These are phyloP conservation scores for Fallopia convolvulus DNA, from an alignment of 148 eudicot species.

Conservation along the genomic window DNA sequence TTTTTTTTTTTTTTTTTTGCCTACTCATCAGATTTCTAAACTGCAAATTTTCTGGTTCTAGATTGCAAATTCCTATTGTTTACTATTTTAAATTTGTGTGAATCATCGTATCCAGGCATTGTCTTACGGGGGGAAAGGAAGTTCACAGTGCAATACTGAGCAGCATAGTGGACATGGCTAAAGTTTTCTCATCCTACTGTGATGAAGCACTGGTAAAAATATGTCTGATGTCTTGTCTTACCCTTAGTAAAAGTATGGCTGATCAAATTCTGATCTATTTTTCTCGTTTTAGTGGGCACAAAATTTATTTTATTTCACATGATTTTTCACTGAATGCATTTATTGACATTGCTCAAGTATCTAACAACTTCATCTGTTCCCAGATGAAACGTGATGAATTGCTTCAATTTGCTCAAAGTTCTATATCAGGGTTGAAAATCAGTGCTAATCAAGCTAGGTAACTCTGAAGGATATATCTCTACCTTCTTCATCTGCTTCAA, in stretches of 20 bases:
- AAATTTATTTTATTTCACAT: neutral
- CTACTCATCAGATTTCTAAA: neutral
- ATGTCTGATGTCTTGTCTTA: neutral
- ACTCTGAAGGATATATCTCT: constrained; percentile 2
- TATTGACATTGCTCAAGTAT: neutral
- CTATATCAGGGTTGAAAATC: constrained; percentile 55
- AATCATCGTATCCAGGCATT: constrained; percentile 27
- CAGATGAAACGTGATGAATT: constrained; percentile 68
- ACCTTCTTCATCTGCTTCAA: neutral
- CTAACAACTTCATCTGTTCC: constrained; percentile 2
- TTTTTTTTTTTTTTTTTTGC: neutral
- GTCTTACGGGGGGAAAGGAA: constrained; percentile 57
- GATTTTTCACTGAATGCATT: neutral
- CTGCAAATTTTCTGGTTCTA: neutral
- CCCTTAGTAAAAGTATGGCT: constrained; percentile 19
- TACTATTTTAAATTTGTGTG: neutral
- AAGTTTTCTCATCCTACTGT: constrained; percentile 43
- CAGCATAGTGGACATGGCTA: constrained; percentile 44
- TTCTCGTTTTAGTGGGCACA: neutral
- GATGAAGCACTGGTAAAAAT: constrained; percentile 60
- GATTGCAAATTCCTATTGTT: neutral
- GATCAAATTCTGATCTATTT: neutral
- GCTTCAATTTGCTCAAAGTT: constrained; percentile 57
- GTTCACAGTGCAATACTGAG: constrained; percentile 33
- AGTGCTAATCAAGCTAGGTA: constrained; percentile 54